Base-by-base conservation (phyloP, 2,329 filamentous ascomycete species). In the Cladosporium velox region DNA sequence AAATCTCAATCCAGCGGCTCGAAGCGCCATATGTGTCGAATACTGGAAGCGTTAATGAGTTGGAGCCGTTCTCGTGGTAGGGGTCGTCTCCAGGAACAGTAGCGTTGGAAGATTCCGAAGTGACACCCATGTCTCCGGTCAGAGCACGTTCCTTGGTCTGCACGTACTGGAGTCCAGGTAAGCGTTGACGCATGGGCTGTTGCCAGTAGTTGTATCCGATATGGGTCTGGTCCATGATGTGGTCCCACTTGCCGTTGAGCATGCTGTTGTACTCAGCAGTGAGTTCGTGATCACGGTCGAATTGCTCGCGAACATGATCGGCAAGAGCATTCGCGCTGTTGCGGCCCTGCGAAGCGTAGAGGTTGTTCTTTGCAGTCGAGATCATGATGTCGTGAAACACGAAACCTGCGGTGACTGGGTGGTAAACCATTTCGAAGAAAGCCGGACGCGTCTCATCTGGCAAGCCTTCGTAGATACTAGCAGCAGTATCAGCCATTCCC, bases 161-260 rank as follows among this genome's bases (percentile, higher is more conserved):
- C 1, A 89, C 85, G 69, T 86, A 88, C 5, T 83, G 78, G 68
- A 90, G 81, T 8, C 85, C 83, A 0, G 89, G 88, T 1, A 90
- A 82, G 0, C 84, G 84, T 72, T 91, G 90, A 38, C 88, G 82
- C 89, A 91, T 91, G 1, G 90, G 88, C 74, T 91, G 89, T 76
- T 91, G 89, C 88, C 88, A 82, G 69, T 78, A 79, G 72, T 78
- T 73, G 76, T 85, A 84, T 2, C 82, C 82, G 32, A 83, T 77
- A 64, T 85, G 82, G 4, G 79, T 79, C 69, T 84, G 87, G 69
- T 88, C 84, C 74, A 89, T 68, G 59, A 71, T 71, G 64, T 73
- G 86, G 81, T 70, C 80, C 82, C 87, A 87, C 75, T 90, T 89
- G 0, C 88, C 87, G 66, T 80, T 80, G 0, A 89, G 77, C 18